phyloP scores from a whole-genome alignment of 1,139 yeast species.

The Lodderomyces parapsilosis region DNA sequence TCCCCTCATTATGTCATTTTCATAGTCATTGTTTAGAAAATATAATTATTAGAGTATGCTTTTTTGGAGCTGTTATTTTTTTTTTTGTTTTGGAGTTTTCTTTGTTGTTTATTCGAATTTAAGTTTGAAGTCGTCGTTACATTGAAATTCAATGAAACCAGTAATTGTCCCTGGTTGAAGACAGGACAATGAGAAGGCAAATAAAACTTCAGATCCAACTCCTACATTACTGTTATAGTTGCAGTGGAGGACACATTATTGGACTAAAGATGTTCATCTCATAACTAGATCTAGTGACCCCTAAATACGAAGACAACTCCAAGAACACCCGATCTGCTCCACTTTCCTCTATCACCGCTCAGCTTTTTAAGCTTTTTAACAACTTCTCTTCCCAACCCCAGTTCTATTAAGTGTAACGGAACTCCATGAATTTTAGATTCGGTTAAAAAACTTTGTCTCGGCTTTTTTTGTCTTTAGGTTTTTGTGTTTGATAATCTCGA shows the following conservation, averaged over 20 bases:
- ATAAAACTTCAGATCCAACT: too few relatives aligned
- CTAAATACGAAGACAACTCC: too few relatives aligned
- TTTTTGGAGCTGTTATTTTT: too few relatives aligned
- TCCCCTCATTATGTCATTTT: background rate
- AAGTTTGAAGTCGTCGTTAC: background rate
- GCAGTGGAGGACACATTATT: too few relatives aligned
- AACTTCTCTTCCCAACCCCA: background rate
- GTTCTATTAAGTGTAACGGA: background rate
- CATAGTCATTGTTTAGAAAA: background rate
- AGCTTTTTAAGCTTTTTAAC: background rate
- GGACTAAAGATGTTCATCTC: too few relatives aligned
- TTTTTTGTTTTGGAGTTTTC: too few relatives aligned
- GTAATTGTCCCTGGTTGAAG: too few relatives aligned
- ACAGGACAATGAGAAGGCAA: too few relatives aligned
- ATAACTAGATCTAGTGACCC: too few relatives aligned
- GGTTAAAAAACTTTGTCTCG: background rate
- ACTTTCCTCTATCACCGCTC: background rate
- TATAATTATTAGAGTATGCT: too few relatives aligned
- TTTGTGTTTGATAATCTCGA: background rate
- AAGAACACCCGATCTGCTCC: too few relatives aligned
- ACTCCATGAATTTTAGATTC: background rate
- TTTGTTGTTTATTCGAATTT: background rate
- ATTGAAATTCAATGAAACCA: too few relatives aligned
- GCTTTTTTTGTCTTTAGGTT: background rate
- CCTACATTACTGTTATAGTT: background rate